Evolutionary conservation across 2,329 filamentous ascomycete species (phyloP).

Genomic region (Ophidiomyces ophidiicola): DNA sequence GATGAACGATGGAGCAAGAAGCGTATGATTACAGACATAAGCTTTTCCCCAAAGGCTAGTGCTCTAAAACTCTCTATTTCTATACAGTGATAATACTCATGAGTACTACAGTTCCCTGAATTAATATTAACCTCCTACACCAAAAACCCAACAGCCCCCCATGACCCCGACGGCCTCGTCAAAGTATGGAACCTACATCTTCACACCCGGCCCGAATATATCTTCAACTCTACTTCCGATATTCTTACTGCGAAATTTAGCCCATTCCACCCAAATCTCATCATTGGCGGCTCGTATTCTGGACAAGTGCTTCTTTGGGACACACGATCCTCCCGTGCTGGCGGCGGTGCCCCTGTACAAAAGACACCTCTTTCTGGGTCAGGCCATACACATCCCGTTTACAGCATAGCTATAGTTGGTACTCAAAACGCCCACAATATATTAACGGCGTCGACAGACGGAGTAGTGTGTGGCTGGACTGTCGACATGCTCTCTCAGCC

Average conservation of each 20-base stretch:
- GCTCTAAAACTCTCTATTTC: neutral
- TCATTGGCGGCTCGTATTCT: slow-evolving; percentile 90
- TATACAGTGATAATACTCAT: slow-evolving; percentile 15
- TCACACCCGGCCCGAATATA: slow-evolving; percentile 86
- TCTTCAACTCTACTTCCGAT: slow-evolving; percentile 92
- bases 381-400: slow-evolving; percentile 91
- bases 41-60: slow-evolving; percentile 74
- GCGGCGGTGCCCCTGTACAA: slow-evolving; percentile 60
- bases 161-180: slow-evolving; percentile 84
- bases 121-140: slow-evolving; percentile 90
- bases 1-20: slow-evolving; percentile 95
- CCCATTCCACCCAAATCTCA: slow-evolving; percentile 93
- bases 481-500: slow-evolving; percentile 97
- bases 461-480: slow-evolving; percentile 92
- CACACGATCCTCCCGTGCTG: slow-evolving; percentile 69
- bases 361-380: slow-evolving; percentile 92
- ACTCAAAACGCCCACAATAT: slow-evolving; percentile 99
- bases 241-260: slow-evolving; percentile 94
- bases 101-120: slow-evolving; percentile 56
- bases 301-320: slow-evolving; percentile 97
- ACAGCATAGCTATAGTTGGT: slow-evolving; percentile 87
- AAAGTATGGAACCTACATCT: slow-evolving; percentile 97
- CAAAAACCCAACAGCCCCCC: slow-evolving; percentile 88
- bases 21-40: slow-evolving; percentile 88
- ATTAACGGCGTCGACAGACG: slow-evolving; percentile 90